Base-by-base conservation (phyloP, 305 asterid species). In the Fraxinus latifolia region DNA sequence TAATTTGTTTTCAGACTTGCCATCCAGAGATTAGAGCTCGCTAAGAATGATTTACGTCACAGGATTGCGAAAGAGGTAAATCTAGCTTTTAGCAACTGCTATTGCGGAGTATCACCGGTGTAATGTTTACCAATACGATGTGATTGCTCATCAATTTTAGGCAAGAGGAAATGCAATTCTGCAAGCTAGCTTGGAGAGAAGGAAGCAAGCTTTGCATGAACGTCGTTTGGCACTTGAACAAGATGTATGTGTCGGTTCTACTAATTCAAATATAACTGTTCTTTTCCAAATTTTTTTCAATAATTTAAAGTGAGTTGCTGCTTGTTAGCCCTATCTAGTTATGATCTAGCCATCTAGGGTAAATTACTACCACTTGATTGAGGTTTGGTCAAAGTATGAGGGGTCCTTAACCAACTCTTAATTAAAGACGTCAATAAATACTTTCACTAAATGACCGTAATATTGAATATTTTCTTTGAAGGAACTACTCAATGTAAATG, bases 161-260 rank as follows among this genome's bases (percentile, higher is more conserved):
- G 98, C 98, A 79, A 93, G 96, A 87, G 98, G 97, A 82, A 96
- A 96, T 86, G 98, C 98, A 47, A 96, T 94, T 84, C 85, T 96
- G 90, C 99, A 96, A 89, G 98, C 99, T 84, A 96, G 99, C 91
- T 88, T 96, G 92, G 99, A 96, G 89, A 92, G 98, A 85, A 90
- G 99, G 88, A 96, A 96, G 89, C 99, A 96, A 89, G 99, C 99
- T 83, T 89, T 96, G 91, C 98, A 92, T 68, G 98, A 96, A 88
- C 97, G 98, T 17, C 98, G 97, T 65, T 89, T 96, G 90, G 97
- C 98, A 25, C 99, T 96, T 81, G 99, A 94, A 90, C 99, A 96
- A 89, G 98, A 96, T 90, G 99, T 94, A 89, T 77, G 91, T 84
- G 32, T 60, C 84, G 33, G 44, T 47, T 78, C 53, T 39, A 29